A percentile compares a stretch with the other conserved stretches of the same genome.
Evolutionary conservation across 2,329 filamentous ascomycete genomes (phyloP).

Genomic region (Calonectria fujianensis): DNA sequence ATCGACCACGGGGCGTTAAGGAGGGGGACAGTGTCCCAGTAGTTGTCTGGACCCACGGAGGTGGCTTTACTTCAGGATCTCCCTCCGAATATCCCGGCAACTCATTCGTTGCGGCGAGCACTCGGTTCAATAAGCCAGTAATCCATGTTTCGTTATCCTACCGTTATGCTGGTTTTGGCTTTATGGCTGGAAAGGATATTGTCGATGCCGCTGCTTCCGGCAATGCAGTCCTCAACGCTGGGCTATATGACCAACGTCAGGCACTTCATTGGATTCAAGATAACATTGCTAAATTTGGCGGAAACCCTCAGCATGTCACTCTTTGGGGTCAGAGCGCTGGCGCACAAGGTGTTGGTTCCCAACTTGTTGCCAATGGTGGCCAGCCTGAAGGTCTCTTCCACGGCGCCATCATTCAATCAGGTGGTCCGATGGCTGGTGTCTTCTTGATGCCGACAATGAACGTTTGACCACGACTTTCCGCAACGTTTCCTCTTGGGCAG

Average conservation of each 20-base stretch:
- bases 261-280: neutral
- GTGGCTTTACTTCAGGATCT: neutral
- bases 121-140: neutral
- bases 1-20: neutral
- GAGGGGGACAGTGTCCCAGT: neutral
- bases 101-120: neutral
- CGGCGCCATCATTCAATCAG: neutral
- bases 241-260: neutral
- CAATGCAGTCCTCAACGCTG: neutral
- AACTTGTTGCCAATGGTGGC: conserved; percentile 6
- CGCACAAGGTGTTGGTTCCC: neutral
- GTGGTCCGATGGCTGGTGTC: neutral
- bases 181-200: neutral
- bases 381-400: conserved; percentile 5
- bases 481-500: neutral
- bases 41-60: neutral
- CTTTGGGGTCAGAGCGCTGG: conserved; percentile 2
- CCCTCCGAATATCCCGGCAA: neutral
- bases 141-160: neutral
- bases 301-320: neutral
- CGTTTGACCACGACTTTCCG: neutral
- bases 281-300: conserved; percentile 1
- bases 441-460: conserved; percentile 6
- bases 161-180: neutral
- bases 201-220: neutral